phyloP scores from a whole-genome alignment of 208 protist genomes.

The Acanthamoeba triangularis region DNA sequence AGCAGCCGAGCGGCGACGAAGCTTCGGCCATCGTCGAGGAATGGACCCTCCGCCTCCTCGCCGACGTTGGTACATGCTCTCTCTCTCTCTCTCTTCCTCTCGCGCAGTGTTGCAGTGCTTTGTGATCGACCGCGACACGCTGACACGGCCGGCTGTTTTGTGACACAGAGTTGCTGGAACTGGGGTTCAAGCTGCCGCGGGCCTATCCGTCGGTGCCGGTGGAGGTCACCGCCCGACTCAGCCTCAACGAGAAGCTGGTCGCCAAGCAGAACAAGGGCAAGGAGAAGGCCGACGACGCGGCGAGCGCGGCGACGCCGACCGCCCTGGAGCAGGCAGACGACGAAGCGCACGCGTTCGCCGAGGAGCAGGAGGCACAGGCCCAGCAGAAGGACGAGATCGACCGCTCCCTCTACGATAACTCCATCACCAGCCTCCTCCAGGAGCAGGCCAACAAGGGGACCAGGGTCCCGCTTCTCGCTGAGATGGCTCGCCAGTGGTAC shows the following conservation, averaged over 20 bases:
- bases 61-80: background rate
- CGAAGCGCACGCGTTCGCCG: background rate
- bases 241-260: background rate
- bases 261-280: constrained; percentile 10
- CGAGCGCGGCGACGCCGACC: background rate
- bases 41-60: background rate
- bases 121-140: too few species aligned
- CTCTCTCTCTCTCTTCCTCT: background rate
- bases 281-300: background rate
- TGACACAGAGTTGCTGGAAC: background rate
- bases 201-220: background rate
- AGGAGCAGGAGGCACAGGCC: background rate
- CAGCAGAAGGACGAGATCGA: background rate
- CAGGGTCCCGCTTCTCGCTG: background rate
- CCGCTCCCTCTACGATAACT: background rate
- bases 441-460: constrained; percentile 1
- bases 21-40: background rate
- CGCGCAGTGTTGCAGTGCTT: too few species aligned
- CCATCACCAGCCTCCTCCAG: constrained; percentile 2
- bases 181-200: background rate
- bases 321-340: background rate
- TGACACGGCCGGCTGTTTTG: background rate
- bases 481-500: constrained; percentile 1
- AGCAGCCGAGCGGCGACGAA: background rate
- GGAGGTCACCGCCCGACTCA: background rate